Percentiles rank a stretch among this genome's conserved stretches.
These are phyloP conservation scores for Daldinia grandis DNA, from an alignment of 495 filamentous ascomycete genomes.

Conservation along the genomic window DNA sequence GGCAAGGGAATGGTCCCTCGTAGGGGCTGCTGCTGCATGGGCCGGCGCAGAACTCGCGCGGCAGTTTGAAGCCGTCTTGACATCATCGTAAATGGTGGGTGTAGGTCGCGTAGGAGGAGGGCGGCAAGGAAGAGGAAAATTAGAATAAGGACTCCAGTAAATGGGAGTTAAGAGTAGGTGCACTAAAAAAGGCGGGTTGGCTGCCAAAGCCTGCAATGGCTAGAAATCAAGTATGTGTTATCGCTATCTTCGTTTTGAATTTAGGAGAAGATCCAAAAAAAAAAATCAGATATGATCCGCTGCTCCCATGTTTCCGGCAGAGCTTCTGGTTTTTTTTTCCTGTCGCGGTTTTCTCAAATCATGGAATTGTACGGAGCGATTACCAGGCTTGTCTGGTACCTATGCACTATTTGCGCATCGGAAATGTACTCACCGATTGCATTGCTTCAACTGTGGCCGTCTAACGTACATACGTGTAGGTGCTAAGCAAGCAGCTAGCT, in stretches of 20 bases:
- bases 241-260: conserved; percentile 24
- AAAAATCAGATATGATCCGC: conserved; percentile 24
- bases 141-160: background rate
- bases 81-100: conserved; percentile 51
- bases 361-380: conserved; percentile 24
- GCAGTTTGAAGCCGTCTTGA: conserved; percentile 59
- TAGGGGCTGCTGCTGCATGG: conserved; percentile 51
- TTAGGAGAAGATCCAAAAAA: conserved; percentile 30
- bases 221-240: conserved; percentile 31
- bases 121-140: conserved; percentile 5
- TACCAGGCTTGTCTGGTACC: background rate
- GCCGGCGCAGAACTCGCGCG: conserved; percentile 55
- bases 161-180: conserved; percentile 5
- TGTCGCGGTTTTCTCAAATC: conserved; percentile 12
- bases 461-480: background rate
- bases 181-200: background rate
- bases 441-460: background rate
- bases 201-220: conserved; percentile 35
- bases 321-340: conserved; percentile 29
- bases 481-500: conserved; percentile 1
- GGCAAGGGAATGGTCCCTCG: conserved; percentile 48
- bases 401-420: conserved; percentile 22
- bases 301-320: conserved; percentile 40
- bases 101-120: conserved; percentile 6
- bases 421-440: conserved; percentile 35